Evolutionary conservation across 345 rosid species (phyloP).

Genomic region (Boechera stricta): DNA sequence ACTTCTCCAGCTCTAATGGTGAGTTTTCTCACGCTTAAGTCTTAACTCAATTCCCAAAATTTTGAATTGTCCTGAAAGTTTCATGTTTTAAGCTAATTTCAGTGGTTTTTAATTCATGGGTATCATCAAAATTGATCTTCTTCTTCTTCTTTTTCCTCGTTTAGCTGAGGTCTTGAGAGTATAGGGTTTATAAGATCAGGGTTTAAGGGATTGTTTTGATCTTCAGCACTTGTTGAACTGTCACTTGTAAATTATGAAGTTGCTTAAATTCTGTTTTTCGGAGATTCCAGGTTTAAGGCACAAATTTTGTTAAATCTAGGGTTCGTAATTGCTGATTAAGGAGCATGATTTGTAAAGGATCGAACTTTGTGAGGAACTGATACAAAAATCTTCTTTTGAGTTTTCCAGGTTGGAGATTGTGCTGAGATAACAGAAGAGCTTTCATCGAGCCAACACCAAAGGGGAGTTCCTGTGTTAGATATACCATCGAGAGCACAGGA

Average conservation of each 20-base stretch:
- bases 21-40: slow-evolving; percentile 6
- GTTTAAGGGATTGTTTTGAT: slow-evolving; percentile 23
- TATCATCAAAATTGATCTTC: neutral
- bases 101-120: neutral
- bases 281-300: neutral
- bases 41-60: neutral
- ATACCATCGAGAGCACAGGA: slow-evolving; percentile 56
- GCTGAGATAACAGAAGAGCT: slow-evolving; percentile 72
- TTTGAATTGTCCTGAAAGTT: neutral
- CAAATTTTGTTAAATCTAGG: neutral
- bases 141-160: neutral
- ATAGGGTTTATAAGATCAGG: slow-evolving; percentile 19
- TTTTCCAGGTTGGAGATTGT: slow-evolving; percentile 53
- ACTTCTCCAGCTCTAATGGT: slow-evolving; percentile 39
- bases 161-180: neutral
- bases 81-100: neutral
- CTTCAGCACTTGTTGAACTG: slow-evolving; percentile 1
- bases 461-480: slow-evolving; percentile 49
- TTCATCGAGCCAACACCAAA: slow-evolving; percentile 39
- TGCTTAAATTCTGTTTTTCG: neutral
- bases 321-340: neutral
- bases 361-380: neutral
- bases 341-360: neutral
- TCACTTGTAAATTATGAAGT: neutral
- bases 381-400: slow-evolving; percentile 4